phyloP scores from a whole-genome alignment of 495 filamentous ascomycete species.

The Copromyces sp. region DNA sequence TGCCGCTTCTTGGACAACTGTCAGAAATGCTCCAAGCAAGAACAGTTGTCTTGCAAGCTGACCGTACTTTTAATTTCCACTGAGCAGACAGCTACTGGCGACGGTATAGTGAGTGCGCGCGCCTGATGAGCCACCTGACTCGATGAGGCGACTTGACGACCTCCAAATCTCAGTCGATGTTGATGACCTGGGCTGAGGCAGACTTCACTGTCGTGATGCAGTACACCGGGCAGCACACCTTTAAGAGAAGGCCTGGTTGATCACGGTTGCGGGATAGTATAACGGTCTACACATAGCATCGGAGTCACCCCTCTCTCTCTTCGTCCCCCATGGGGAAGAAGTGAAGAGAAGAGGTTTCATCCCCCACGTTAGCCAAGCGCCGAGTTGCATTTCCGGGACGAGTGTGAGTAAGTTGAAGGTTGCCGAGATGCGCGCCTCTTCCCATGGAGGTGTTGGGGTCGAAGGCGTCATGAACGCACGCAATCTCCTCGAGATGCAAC shows the following conservation, averaged over 20 bases:
- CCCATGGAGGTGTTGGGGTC: background rate
- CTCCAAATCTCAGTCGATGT: background rate
- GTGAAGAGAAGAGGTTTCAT: background rate
- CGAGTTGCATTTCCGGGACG: background rate
- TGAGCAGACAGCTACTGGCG: background rate
- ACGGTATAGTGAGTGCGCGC: background rate
- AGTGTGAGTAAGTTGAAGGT: background rate
- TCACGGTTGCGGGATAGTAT: background rate
- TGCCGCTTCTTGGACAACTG: background rate
- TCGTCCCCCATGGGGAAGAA: background rate
- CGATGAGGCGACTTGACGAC: background rate
- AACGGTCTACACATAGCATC: background rate
- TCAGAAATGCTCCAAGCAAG: background rate
- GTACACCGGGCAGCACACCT: background rate
- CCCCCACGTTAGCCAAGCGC: background rate
- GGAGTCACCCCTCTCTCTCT: background rate
- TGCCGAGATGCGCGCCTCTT: background rate
- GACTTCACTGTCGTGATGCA: background rate
- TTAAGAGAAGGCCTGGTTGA: background rate
- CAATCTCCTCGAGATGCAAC: conserved; percentile 14
- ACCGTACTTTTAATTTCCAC: background rate
- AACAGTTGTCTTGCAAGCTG: background rate
- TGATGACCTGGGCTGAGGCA: background rate
- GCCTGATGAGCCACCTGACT: background rate
- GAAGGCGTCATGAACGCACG: conserved; percentile 24